phyloP scores from a whole-genome alignment of 257 asterid species.

The Solanum tarapatanum region DNA sequence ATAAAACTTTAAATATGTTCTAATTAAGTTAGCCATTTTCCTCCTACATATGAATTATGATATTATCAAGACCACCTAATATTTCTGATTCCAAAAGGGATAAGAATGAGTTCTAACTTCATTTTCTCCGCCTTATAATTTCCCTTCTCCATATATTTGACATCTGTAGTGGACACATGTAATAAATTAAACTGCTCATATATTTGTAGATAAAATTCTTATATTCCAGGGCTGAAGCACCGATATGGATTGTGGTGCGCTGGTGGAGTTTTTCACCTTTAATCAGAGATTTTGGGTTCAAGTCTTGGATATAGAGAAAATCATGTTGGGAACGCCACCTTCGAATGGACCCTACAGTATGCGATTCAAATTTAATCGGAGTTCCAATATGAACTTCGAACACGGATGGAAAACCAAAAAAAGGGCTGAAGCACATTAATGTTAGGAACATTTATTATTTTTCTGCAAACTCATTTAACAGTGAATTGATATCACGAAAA shows the following conservation, averaged over 20 bases:
- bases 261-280: too few relatives aligned
- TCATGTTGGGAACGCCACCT: too few relatives aligned
- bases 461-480: background rate
- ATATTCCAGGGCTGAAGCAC: too few relatives aligned
- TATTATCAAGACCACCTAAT: background rate
- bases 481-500: too few relatives aligned
- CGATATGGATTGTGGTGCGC: too few relatives aligned
- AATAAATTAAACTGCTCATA: background rate
- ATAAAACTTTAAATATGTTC: too few relatives aligned
- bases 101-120: background rate
- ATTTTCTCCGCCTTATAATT: background rate
- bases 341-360: too few relatives aligned
- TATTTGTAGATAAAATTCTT: background rate
- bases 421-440: background rate
- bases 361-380: too few relatives aligned
- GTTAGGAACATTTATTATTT: background rate
- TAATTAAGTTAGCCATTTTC: background rate
- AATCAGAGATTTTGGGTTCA: too few relatives aligned
- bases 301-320: too few relatives aligned
- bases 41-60: background rate
- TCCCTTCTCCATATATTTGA: background rate
- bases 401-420: too few relatives aligned
- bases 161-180: background rate
- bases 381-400: too few relatives aligned
- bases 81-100: background rate